Conservation (phyloP, 1,284 basidiomycete genomes). For the Moesziomyces sp. region DNA sequence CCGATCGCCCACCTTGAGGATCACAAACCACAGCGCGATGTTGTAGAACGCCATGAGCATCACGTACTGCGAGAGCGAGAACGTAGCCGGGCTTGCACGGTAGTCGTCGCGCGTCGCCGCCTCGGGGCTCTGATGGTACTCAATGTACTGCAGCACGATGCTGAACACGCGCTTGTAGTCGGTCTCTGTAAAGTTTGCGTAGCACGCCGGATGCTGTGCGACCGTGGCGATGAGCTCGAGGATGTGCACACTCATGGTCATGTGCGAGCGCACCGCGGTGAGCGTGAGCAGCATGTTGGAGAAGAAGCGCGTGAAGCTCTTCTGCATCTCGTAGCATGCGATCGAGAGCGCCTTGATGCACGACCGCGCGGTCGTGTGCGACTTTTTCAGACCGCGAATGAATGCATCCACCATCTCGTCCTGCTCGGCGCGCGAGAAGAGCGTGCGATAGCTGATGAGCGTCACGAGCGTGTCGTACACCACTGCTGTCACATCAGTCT, state of each 20-base stretch:
- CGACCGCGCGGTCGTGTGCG: slow-evolving; percentile 85
- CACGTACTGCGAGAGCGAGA: slow-evolving; percentile 94
- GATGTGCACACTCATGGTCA: slow-evolving; percentile 93
- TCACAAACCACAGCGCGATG: slow-evolving; percentile 95
- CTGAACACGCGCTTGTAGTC: slow-evolving; percentile 96
- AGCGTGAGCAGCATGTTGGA: slow-evolving; percentile 83
- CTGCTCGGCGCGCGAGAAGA: slow-evolving; percentile 77
- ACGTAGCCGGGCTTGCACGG: slow-evolving; percentile 70
- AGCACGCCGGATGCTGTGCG: slow-evolving; percentile 81
- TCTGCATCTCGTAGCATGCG: slow-evolving; percentile 86
- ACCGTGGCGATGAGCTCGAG: slow-evolving; percentile 90
- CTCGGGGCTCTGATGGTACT: slow-evolving; percentile 72
- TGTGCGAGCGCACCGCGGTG: slow-evolving; percentile 92
- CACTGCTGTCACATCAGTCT: slow-evolving; percentile 84
- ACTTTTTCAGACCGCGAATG: slow-evolving; percentile 78
- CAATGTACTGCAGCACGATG: slow-evolving; percentile 92
- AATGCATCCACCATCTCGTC: slow-evolving; percentile 84
- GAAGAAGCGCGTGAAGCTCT: slow-evolving; percentile 83
- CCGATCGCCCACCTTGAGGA: slow-evolving; percentile 85
- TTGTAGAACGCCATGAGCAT: slow-evolving; percentile 91
- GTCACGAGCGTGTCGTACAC: slow-evolving; percentile 89
- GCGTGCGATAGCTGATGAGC: slow-evolving; percentile 85
- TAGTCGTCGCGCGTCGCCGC: slow-evolving; percentile 61
- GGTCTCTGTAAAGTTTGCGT: slow-evolving; percentile 90
- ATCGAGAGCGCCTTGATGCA: slow-evolving; percentile 91